These are phyloP conservation scores for Hyphodiscus sp. DNA, from an alignment of 2,329 filamentous ascomycete species.

Conservation along the genomic window DNA sequence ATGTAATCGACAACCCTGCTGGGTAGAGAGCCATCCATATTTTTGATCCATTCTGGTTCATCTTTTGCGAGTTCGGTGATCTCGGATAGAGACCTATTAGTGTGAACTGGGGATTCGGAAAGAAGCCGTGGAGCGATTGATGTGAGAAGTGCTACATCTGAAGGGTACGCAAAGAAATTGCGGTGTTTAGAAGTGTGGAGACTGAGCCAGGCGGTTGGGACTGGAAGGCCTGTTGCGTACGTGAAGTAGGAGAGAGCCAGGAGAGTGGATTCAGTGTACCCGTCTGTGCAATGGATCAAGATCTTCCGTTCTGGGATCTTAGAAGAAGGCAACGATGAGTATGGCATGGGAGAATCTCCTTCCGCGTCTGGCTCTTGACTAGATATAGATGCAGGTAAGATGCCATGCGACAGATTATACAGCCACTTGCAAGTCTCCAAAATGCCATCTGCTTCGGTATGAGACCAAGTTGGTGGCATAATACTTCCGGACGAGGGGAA, in stretches of 20 bases:
- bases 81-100: conserved; percentile 44
- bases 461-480: conserved; percentile 75
- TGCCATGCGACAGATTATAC: conserved; percentile 71
- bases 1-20: conserved; percentile 87
- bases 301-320: conserved; percentile 49
- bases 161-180: conserved; percentile 95
- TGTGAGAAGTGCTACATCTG: conserved; percentile 77
- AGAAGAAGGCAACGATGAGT: conserved; percentile 11
- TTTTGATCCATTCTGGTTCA: conserved; percentile 73
- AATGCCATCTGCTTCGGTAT: conserved; percentile 75
- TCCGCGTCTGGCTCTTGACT: conserved; percentile 35
- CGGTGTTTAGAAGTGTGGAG: conserved; percentile 74
- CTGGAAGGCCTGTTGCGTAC: conserved; percentile 75
- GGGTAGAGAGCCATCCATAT: conserved; percentile 84
- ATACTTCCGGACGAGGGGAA: conserved; percentile 96
- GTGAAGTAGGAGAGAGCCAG: conserved; percentile 88
- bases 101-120: conserved; percentile 54
- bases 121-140: conserved; percentile 71
- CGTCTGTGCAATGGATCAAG: conserved; percentile 88
- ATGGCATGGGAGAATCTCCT: conserved; percentile 49
- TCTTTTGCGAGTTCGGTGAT: conserved; percentile 46
- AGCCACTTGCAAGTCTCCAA: conserved; percentile 88
- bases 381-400: conserved; percentile 27
- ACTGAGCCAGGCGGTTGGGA: conserved; percentile 80
- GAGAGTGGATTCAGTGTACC: conserved; percentile 91